Base-by-base conservation (phyloP, 371 early-diverging fungal genomes). In the Rhizopus microsporus region DNA sequence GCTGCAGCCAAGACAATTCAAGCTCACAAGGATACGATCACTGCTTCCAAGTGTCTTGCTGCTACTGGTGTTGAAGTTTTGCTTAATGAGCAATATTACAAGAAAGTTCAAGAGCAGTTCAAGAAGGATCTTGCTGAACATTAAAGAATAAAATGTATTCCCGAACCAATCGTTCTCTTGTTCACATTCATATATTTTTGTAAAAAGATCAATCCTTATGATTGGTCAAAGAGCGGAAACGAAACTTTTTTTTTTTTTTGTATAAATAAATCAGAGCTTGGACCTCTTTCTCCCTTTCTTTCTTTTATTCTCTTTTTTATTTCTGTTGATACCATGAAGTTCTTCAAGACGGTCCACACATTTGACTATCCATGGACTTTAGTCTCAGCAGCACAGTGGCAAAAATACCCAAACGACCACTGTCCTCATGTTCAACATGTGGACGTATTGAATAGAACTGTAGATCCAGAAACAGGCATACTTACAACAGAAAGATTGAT, bases 361-460 rank as follows among this genome's bases (percentile, higher is more conserved):
- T 85, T 84, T 69, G 62, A 77, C 54, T 89, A 95, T 78, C 79
- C 87, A 58, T 98, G 96, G 94, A 82, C 73, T 16, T 82, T 89
- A 13, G 91, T 96, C 17, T 94, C 96, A 17, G 81, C 88, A 10
- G 98, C 95, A 45, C 89, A 93, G 72, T 98, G 94, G 94, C 85
- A 88, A 69, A 98, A 98, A 77, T 98, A 98, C 75, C 98, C 98
- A 7, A 98, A 98, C 71, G 93, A 92, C 38, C 80, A 87, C 43
- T 87, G 93, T 34, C 84, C 90, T 51, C 98, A 98, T 62, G 97
- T 98, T 49, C 68, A 90, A 40, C 88, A 91, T 60, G 94, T 95
- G 32, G 98, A 97, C 76, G 86, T 93, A 29, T 82, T 97, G 50
- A 77, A 87, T 57, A 83, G 95, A 38, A 69, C 72, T 5, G 80